These are phyloP conservation scores for Rhizophagus clarus DNA, from an alignment of 192 early-diverging fungal genomes.

Conservation along the genomic window DNA sequence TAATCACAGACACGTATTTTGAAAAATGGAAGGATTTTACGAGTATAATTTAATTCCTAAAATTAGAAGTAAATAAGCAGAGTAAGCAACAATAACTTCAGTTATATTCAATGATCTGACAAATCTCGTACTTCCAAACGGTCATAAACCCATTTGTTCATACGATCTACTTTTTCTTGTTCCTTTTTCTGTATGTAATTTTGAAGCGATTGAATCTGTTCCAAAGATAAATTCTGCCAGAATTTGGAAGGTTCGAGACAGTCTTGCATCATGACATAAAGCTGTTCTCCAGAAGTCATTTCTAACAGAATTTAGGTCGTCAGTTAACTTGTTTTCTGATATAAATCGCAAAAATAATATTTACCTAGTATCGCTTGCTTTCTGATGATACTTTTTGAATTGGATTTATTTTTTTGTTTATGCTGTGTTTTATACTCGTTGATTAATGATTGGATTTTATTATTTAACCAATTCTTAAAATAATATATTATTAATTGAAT, in stretches of 20 bases:
- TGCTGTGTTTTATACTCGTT: not conserved
- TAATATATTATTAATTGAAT: not conserved
- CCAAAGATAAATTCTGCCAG: not conserved
- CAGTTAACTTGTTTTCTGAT: not conserved
- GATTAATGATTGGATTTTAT: not conserved
- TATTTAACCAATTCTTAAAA: not conserved
- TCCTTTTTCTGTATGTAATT: not conserved
- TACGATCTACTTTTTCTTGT: not conserved
- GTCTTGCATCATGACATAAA: not conserved
- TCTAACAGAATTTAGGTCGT: not conserved
- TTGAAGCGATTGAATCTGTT: not conserved
- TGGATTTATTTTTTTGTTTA: not conserved
- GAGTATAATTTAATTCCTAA: constrained; percentile 12
- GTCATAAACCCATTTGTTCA: constrained; percentile 11
- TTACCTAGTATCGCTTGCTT: not conserved
- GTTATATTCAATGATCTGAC: not conserved
- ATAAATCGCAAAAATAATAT: not conserved
- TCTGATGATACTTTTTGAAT: not conserved
- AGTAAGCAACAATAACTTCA: not conserved
- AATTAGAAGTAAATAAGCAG: not conserved
- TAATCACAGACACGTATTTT: constrained; percentile 53
- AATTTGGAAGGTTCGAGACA: not conserved
- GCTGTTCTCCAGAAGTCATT: not conserved
- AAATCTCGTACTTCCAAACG: not conserved
- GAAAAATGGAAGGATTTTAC: constrained; percentile 47